phyloP scores from a whole-genome alignment of 1,284 basidiomycete genomes.

The Trametes versicolor region DNA sequence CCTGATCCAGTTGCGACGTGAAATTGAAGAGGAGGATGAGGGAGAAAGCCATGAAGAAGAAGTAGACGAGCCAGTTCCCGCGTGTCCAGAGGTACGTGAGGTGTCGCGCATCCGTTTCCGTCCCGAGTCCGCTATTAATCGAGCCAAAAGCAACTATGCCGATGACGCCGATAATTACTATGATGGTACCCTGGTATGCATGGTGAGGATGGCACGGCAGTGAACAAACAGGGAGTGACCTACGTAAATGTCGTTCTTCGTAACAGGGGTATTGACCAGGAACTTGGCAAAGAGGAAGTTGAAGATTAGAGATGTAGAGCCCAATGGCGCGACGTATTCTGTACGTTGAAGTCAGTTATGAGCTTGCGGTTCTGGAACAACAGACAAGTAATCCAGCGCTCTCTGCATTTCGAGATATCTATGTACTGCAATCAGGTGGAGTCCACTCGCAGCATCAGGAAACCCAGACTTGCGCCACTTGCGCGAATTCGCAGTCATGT shows the following conservation, averaged over 20 bases:
- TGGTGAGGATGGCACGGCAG: background rate
- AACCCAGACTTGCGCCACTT: no score
- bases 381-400: no score
- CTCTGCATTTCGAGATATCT: no score
- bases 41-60: conserved; percentile 80
- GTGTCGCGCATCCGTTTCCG: conserved; percentile 74
- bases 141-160: conserved; percentile 89
- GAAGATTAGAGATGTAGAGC: conserved; percentile 87
- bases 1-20: conserved; percentile 70
- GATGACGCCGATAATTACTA: conserved; percentile 84
- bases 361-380: background rate
- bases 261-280: conserved; percentile 84
- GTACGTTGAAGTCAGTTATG: conserved; percentile 14
- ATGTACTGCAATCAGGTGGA: no score
- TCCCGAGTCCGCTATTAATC: conserved; percentile 78
- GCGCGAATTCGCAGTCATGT: no score
- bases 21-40: conserved; percentile 74
- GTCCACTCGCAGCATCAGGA: no score
- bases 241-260: conserved; percentile 82
- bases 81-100: conserved; percentile 87
- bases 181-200: conserved; percentile 73
- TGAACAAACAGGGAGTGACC: conserved; percentile 36
- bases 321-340: conserved; percentile 89
- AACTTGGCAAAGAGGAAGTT: conserved; percentile 90
- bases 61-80: conserved; percentile 88